Conservation (phyloP, 2,329 filamentous ascomycete species). For the Didymellaceae sp. region DNA sequence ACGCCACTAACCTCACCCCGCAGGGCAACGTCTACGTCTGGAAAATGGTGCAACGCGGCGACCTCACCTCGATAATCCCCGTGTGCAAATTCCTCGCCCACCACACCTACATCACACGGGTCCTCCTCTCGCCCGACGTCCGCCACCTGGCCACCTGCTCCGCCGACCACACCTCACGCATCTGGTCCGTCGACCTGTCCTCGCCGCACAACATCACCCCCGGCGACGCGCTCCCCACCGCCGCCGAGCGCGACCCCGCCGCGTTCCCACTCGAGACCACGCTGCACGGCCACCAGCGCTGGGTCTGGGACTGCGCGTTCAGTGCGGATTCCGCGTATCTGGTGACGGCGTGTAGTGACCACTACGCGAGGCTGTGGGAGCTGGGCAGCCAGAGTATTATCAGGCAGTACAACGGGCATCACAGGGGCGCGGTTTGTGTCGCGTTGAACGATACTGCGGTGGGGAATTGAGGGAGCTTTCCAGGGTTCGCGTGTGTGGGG, state of each 20-base stretch:
- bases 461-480: slow-evolving; percentile 33
- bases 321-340: slow-evolving; percentile 91
- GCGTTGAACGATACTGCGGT: slow-evolving; percentile 76
- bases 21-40: slow-evolving; percentile 97
- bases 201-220: slow-evolving; percentile 45
- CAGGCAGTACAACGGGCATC: slow-evolving; percentile 92
- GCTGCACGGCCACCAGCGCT: slow-evolving; percentile 87
- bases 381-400: slow-evolving; percentile 86
- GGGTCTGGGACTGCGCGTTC: slow-evolving; percentile 98
- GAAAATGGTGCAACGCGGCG: slow-evolving; percentile 84
- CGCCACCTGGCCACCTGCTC: slow-evolving; percentile 94
- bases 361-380: slow-evolving; percentile 93
- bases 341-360: slow-evolving; percentile 91
- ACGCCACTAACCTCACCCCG: not conserved
- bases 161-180: slow-evolving; percentile 92
- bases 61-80: slow-evolving; percentile 82
- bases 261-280: slow-evolving; percentile 85
- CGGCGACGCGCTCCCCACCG: slow-evolving; percentile 40
- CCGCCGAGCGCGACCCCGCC: slow-evolving; percentile 54
- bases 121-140: slow-evolving; percentile 90
- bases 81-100: slow-evolving; percentile 90
- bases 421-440: slow-evolving; percentile 89
- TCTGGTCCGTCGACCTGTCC: slow-evolving; percentile 82
- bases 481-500: not conserved
- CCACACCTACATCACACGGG: slow-evolving; percentile 89